Evolutionary conservation across 2,329 filamentous ascomycete species (phyloP), one percentile per base, ranked within the genome.

Genomic region (Talaromyces sp.): DNA sequence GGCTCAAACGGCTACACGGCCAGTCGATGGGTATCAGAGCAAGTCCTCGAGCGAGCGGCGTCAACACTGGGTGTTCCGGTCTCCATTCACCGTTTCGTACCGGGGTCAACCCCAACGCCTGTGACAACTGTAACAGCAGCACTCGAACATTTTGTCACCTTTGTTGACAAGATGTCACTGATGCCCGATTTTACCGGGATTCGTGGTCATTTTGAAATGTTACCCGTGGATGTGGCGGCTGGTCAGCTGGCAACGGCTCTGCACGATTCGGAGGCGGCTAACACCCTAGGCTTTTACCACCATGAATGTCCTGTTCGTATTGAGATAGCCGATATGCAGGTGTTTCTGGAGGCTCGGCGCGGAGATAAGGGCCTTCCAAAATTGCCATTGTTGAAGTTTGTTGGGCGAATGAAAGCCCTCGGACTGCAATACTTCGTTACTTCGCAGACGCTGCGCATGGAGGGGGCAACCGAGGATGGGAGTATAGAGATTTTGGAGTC

Each of bases 21-120:
- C 0, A 62, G 69, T 16, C 78, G 79, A 66, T 82, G 80, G 80
- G 76, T 72, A 0, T 73, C 73, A 64, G 80, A 82, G 67, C 60
- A 64, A 0, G 65, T 77, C 13, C 74, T 82, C 0, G 79, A 81
- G 14, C 24, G 24, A 27, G 49, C 49, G 8, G 24, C 22, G 31
- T 27, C 19, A 16, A 16, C 19, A 3, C 31, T 54, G 5, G 24
- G 24, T 14, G 13, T 27, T 3, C 24, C 49, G 8, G 49, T 54
- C 24, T 54, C 22, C 14, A 54, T 54, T 33, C 49, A 54, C 33
- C 49, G 49, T n/a, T 43, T 43, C 7, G n/a, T 43, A 13, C 39
- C 39, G 3, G 39, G 39, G 6, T 19, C 39, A 7, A n/a, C 5
- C 39, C n/a, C 39, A 43, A 43, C 39, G 2, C 39, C 39, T 43